A percentile compares a stretch with the other conserved stretches of the same genome.
These are phyloP conservation scores for Backusella tarrabulga DNA, from an alignment of 192 early-diverging fungal genomes.

Conservation along the genomic window DNA sequence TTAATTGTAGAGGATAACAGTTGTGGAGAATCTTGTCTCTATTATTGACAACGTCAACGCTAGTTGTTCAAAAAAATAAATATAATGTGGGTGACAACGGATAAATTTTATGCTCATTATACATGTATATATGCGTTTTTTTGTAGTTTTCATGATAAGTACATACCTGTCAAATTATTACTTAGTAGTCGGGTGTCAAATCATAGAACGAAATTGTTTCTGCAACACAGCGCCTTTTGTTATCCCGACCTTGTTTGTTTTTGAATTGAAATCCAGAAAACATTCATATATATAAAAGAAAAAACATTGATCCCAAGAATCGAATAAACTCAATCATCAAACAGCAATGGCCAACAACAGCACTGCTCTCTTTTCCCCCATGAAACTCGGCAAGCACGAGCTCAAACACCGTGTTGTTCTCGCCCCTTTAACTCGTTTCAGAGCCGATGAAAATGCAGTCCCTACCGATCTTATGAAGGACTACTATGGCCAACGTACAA, in stretches of 20 bases:
- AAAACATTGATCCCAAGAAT: neutral
- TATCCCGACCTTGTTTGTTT: neutral
- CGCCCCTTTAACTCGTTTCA: constrained; percentile 8
- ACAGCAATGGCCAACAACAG: neutral
- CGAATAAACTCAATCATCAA: neutral
- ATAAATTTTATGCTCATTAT: neutral
- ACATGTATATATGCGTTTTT: too few relatives aligned
- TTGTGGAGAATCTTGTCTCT: neutral
- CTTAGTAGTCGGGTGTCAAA: neutral
- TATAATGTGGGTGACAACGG: too few relatives aligned
- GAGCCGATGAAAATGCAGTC: constrained; percentile 1
- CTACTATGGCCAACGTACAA: constrained; percentile 11
- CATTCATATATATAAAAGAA: neutral
- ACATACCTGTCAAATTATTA: neutral
- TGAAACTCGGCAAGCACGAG: neutral
- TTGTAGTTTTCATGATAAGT: neutral
- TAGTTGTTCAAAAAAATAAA: too few relatives aligned
- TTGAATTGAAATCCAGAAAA: neutral
- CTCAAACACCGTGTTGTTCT: constrained; percentile 17
- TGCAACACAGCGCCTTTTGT: neutral
- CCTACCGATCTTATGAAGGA: constrained; percentile 8
- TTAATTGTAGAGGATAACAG: neutral
- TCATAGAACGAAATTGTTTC: neutral
- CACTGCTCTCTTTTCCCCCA: constrained; percentile 4
- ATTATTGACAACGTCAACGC: too few relatives aligned